A percentile compares a stretch with the other conserved stretches of the same genome.
Conservation (phyloP, 2,329 filamentous ascomycete species). For the Fonsecaea pedrosoi region DNA sequence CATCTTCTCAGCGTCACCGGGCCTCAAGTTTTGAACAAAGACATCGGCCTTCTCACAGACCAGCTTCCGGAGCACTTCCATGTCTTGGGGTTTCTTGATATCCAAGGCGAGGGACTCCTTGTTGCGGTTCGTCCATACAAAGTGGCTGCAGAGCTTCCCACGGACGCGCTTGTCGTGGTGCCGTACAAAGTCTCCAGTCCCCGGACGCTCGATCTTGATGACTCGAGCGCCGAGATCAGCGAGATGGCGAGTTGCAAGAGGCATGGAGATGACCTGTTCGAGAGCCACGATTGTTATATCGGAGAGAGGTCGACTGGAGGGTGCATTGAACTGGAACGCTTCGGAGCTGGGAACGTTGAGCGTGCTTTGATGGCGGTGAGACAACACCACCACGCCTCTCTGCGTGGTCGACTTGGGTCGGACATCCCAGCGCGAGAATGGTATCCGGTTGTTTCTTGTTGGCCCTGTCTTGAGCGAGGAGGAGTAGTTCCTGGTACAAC, state of each 20-base stretch:
- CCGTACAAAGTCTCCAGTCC: conserved; percentile 60
- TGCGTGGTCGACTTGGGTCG: background rate
- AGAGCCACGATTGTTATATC: conserved; percentile 61
- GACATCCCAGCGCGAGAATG: background rate
- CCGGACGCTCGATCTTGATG: conserved; percentile 62
- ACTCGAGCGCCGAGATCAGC: conserved; percentile 62
- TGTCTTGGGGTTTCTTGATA: conserved; percentile 54
- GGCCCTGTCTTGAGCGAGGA: background rate
- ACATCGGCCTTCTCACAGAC: conserved; percentile 55
- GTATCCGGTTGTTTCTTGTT: background rate
- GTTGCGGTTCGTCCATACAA: conserved; percentile 63
- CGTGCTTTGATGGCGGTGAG: conserved; percentile 3
- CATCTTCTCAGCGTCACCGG: conserved; percentile 57
- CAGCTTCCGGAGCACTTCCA: conserved; percentile 53
- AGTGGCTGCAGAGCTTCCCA: conserved; percentile 58
- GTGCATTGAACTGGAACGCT: conserved; percentile 31
- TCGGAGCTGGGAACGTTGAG: conserved; percentile 3
- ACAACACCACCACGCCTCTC: background rate
- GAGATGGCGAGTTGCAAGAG: conserved; percentile 62
- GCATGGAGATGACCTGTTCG: conserved; percentile 63
- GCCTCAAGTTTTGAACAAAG: conserved; percentile 62
- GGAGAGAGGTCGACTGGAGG: conserved; percentile 45
- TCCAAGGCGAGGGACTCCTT: conserved; percentile 62
- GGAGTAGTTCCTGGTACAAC: background rate
- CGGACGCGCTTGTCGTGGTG: conserved; percentile 59